These are phyloP conservation scores for Sistotremastrum niveocremeum DNA, from an alignment of 768 basidiomycete genomes.

Conservation along the genomic window DNA sequence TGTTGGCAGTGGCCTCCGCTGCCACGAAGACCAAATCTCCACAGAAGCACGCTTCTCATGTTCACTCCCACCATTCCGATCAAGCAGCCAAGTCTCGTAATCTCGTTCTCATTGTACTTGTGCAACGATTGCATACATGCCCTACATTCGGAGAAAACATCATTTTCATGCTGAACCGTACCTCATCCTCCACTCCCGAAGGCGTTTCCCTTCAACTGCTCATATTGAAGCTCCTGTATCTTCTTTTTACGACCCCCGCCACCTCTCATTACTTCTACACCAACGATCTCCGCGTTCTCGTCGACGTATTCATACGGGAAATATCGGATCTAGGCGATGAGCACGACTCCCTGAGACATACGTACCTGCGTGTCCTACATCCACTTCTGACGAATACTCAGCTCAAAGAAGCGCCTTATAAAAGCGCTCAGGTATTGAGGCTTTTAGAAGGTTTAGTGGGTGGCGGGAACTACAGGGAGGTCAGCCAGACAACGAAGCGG, in stretches of 20 bases:
- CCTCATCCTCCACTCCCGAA: conserved; percentile 73
- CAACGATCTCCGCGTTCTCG: conserved; percentile 89
- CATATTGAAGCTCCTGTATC: conserved; percentile 86
- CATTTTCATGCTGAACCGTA: conserved; percentile 97
- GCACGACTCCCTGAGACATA: conserved; percentile 85
- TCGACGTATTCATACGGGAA: conserved; percentile 96
- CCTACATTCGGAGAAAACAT: conserved; percentile 97
- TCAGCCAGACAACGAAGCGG: conserved; percentile 77
- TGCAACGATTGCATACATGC: conserved; percentile 71
- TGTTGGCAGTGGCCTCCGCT: conserved; percentile 59
- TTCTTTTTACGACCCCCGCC: conserved; percentile 86
- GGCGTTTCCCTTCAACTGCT: conserved; percentile 91
- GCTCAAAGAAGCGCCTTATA: conserved; percentile 72
- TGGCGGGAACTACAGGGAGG: conserved; percentile 63
- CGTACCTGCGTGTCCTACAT: conserved; percentile 91
- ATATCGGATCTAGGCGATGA: conserved; percentile 86
- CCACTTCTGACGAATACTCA: conserved; percentile 93
- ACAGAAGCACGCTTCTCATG: conserved; percentile 2
- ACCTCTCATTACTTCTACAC: conserved; percentile 97
- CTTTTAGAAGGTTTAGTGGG: conserved; percentile 67
- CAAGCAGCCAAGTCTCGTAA: conserved; percentile 31
- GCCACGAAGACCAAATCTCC: conserved; percentile 7
- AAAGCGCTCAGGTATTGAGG: conserved; percentile 78
- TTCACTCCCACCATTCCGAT: conserved; percentile 7
- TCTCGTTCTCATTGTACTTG: conserved; percentile 69